Base-by-base conservation (phyloP, 139 green algal species). In the Picochlorum costavermella region DNA sequence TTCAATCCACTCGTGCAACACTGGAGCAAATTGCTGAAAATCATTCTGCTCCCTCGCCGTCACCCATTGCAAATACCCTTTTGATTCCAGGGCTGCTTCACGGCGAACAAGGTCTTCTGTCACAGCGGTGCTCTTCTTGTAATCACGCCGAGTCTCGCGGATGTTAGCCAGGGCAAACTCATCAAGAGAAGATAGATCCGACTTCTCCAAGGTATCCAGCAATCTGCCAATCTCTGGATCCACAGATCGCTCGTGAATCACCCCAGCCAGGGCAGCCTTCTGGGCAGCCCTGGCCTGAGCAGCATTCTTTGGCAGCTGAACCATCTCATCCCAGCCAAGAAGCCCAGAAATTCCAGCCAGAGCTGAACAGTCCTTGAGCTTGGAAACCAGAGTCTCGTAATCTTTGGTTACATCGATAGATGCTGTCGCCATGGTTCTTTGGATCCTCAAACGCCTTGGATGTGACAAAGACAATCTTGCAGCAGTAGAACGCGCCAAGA, bases 61-160 rank as follows among this genome's bases (percentile, higher is more conserved):
- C 13, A 90, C 76, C 90, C 90, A 96, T 5, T 73, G 73, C 76
- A 88, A 58, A 61, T 92, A 96, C 17, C 73, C 87, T 6, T 84
- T 69, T 1, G 73, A 81, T 63, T 89, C 80, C 50, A 95, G 77
- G 68, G 77, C 73, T 1, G 86, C 86, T 56, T 83, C 80, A 10
- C 65, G 62, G 65, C 88, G 74, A 2, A 76, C 86, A 60, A 95
- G 53, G 11, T 88, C 84, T 65, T 87, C 84, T 25, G 88, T 76
- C 9, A 95, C 65, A 0, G 77, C 72, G 5, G 76, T 88, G 6
- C 70, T 43, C 37, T 67, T 59, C 6, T 33, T 51, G 68, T 82
- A 77, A 11, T 76, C 72, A 11, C 64, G 60, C 4, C 50, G 36
- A 2, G 81, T 78, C 20, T 86, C 80, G 2, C 81, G 64, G 17